These are phyloP conservation scores for Tirmania nivea DNA, from an alignment of 495 filamentous ascomycete genomes.

Conservation along the genomic window DNA sequence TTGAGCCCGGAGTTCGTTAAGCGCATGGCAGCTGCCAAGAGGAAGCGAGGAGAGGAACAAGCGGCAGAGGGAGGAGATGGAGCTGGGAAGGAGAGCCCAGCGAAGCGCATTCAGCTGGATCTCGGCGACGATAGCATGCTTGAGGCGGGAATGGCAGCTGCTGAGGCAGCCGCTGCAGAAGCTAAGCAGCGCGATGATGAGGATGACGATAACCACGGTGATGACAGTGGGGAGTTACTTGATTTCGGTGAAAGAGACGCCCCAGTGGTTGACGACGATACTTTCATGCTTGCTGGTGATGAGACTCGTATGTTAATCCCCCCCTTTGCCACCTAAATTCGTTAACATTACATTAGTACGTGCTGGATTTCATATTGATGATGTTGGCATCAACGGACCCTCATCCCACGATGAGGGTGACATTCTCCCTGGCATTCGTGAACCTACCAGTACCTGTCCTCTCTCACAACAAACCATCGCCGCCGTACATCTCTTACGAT, in stretches of 20 bases:
- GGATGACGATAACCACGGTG: constrained; percentile 36
- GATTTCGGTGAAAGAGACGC: constrained; percentile 14
- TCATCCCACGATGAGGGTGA: no score
- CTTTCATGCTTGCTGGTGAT: constrained; percentile 12
- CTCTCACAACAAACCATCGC: constrained; percentile 70
- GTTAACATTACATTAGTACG: no score
- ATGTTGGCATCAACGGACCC: no score
- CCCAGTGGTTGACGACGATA: constrained; percentile 13
- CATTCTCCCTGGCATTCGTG: no score
- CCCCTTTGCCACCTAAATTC: no score
- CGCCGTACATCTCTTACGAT: constrained; percentile 82
- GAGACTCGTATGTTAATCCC: constrained; percentile 6
- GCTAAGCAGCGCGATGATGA: neutral
- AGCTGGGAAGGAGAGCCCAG: constrained; percentile 32
- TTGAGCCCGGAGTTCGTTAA: constrained; percentile 62
- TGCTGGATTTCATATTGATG: no score
- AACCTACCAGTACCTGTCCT: constrained; percentile 7
- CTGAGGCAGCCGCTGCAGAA: constrained; percentile 27
- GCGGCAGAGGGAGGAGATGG: constrained; percentile 33
- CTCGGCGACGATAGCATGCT: constrained; percentile 43
- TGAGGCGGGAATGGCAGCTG: constrained; percentile 24
- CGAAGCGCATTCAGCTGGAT: constrained; percentile 47
- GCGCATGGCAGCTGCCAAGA: constrained; percentile 60
- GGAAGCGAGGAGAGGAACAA: constrained; percentile 79
- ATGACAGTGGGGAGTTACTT: constrained; percentile 26